These are phyloP conservation scores for Suillus spraguei DNA, from an alignment of 768 basidiomycete genomes.

Conservation along the genomic window DNA sequence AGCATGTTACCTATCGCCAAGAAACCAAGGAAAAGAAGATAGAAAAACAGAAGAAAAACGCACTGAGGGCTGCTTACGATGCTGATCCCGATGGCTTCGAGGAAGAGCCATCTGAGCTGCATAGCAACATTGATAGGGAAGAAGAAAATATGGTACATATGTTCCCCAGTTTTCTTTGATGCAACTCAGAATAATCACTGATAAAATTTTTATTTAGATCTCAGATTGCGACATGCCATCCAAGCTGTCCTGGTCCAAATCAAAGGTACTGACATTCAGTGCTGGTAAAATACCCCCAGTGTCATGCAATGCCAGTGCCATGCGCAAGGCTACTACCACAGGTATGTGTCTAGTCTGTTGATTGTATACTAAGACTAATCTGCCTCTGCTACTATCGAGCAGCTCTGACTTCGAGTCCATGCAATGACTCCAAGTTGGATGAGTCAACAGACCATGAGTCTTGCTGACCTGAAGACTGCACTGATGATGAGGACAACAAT, in stretches of 20 bases:
- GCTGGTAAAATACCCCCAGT: neutral
- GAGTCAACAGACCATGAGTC: neutral
- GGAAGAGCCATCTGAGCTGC: neutral
- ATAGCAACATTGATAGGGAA: neutral
- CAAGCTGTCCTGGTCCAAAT: neutral
- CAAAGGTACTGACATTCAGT: neutral
- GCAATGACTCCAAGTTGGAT: neutral
- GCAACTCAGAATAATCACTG: neutral
- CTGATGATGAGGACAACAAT: neutral
- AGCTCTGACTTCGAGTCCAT: neutral
- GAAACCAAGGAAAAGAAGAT: neutral
- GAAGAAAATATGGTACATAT: neutral
- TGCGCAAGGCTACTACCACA: neutral
- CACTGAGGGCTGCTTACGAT: neutral
- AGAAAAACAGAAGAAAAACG: neutral
- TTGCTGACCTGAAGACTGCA: neutral
- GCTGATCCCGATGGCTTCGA: neutral
- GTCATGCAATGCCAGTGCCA: neutral
- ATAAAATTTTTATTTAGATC: neutral
- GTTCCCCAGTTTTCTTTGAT: neutral
- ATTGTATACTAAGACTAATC: constrained; percentile 2
- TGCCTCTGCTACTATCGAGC: neutral
- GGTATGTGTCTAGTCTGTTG: neutral
- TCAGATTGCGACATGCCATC: neutral
- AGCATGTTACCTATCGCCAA: neutral